Evolutionary conservation across 73 alveolate genomes (phyloP).

Genomic region (Paramecium pentaurelia): DNA sequence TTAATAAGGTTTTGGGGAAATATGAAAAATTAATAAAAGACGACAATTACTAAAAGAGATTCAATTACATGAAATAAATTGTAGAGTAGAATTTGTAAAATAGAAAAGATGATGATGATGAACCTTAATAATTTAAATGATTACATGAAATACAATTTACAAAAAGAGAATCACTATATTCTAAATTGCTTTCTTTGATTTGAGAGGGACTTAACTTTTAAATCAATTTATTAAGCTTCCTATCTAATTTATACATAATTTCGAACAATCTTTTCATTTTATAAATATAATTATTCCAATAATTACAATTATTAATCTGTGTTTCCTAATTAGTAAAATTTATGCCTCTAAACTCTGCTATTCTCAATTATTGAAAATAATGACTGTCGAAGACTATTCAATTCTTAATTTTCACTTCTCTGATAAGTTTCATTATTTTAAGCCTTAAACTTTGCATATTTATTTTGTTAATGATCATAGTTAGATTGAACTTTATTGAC

Average conservation of each 20-base stretch:
- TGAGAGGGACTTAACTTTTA: not conserved
- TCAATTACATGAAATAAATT: not conserved
- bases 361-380: not conserved
- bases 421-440: not conserved
- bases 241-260: constrained; percentile 7
- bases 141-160: not conserved
- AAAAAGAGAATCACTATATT: not conserved
- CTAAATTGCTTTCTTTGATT: not conserved
- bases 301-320: constrained; percentile 12
- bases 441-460: not conserved
- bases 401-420: not conserved
- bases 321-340: not conserved
- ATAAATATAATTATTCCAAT: not conserved
- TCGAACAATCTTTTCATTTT: constrained; percentile 34
- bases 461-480: not conserved
- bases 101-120: not conserved
- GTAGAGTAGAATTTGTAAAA: not conserved
- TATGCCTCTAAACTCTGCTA: not conserved
- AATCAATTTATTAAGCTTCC: not conserved
- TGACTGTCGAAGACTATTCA: not conserved
- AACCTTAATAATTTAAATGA: not conserved
- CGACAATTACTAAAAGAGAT: not conserved
- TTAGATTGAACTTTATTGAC: not conserved
- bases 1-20: not conserved
- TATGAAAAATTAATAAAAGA: not conserved